Conservation (phyloP, 805 yeast genomes). For the Spencermartinsiella europaea region DNA sequence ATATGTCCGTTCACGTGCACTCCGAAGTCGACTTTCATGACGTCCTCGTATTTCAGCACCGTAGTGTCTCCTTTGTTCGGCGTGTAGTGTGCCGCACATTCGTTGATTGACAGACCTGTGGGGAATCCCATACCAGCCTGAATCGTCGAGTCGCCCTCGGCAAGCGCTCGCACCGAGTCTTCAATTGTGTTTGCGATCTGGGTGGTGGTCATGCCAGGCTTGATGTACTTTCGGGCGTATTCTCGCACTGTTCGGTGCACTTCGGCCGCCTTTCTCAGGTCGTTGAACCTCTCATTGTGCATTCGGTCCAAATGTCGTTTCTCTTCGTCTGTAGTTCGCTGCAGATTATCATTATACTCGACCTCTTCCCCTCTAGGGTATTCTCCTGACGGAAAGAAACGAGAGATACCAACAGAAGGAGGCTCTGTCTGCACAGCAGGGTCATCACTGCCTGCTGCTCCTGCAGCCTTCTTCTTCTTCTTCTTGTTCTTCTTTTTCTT, state of each 20-base stretch:
- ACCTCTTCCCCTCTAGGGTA: conserved; percentile 87
- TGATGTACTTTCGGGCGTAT: conserved; percentile 64
- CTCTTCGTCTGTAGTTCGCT: conserved; percentile 83
- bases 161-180: conserved; percentile 68
- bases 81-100: conserved; percentile 96
- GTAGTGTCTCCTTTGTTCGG: conserved; percentile 93
- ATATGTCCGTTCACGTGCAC: conserved; percentile 94
- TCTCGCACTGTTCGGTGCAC: conserved; percentile 88
- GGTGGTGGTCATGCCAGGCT: conserved; percentile 89
- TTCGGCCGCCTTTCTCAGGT: conserved; percentile 93
- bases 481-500: conserved; percentile 48
- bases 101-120: conserved; percentile 90
- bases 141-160: conserved; percentile 52
- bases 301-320: conserved; percentile 68
- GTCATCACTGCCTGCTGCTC: conserved; percentile 5
- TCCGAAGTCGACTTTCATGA: conserved; percentile 94
- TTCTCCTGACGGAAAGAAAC: conserved; percentile 60
- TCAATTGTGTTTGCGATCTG: conserved; percentile 90
- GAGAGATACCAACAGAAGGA: conserved; percentile 57
- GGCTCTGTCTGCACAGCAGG: conserved; percentile 42
- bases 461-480: conserved; percentile 39
- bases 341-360: conserved; percentile 67
- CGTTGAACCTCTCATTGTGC: conserved; percentile 63
- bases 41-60: conserved; percentile 78
- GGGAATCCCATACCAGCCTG: conserved; percentile 95